Evolutionary conservation across 2,329 filamentous ascomycete species (phyloP).

Genomic region (Sporothrix luriei): DNA sequence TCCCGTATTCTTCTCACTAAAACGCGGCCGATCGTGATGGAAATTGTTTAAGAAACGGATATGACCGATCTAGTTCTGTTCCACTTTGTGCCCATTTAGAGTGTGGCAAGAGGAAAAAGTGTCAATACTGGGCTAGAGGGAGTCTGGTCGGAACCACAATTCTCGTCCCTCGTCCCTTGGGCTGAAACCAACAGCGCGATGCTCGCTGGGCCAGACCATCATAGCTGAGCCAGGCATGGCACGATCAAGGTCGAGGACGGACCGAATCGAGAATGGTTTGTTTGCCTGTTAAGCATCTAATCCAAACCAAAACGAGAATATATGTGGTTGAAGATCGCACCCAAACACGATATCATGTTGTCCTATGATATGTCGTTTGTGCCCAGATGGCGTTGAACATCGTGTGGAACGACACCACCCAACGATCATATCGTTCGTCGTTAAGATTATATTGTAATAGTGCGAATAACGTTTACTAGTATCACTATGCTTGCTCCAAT

Average conservation of each 20-base stretch:
- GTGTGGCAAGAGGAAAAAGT: background rate
- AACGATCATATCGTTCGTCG: background rate
- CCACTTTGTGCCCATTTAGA: background rate
- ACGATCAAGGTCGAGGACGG: background rate
- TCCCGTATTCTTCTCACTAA: too few species aligned
- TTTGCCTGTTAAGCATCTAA: background rate
- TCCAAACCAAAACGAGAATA: background rate
- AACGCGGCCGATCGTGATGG: too few species aligned
- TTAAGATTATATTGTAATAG: too few species aligned
- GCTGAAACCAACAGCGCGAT: background rate
- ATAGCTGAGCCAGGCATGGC: slow-evolving; percentile 3
- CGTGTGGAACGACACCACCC: background rate
- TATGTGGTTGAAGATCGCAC: too few species aligned
- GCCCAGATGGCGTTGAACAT: background rate
- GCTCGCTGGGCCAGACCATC: background rate
- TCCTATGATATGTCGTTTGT: background rate
- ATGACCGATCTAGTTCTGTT: background rate
- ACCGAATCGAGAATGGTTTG: background rate
- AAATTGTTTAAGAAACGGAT: background rate
- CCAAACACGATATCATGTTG: background rate
- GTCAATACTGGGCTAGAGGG: too few species aligned
- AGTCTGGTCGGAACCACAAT: background rate
- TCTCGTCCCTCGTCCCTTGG: slow-evolving; percentile 13
- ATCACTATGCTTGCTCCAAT: background rate
- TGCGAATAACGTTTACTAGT: background rate